A percentile compares a stretch with the other conserved stretches of the same genome.
These are phyloP conservation scores for Epipyxis sp. DNA, from an alignment of 108 stramenopile species.

Conservation along the genomic window DNA sequence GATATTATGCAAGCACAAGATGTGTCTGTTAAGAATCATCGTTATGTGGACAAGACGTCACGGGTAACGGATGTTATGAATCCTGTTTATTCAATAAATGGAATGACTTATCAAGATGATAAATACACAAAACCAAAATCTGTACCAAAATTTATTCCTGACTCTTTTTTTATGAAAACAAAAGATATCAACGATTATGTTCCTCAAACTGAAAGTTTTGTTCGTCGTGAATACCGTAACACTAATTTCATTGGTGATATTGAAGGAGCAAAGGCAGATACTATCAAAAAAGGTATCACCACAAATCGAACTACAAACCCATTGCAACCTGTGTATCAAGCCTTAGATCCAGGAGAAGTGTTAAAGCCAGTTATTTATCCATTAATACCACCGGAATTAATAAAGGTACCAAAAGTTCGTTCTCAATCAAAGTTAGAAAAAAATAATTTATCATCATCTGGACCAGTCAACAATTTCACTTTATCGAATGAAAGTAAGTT, in stretches of 20 bases:
- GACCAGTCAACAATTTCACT: no score
- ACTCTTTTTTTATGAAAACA: slow-evolving; percentile 43
- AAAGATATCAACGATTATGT: slow-evolving; percentile 58
- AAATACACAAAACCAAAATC: slow-evolving; percentile 35
- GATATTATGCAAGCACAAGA: background rate
- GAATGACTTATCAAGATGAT: slow-evolving; percentile 56
- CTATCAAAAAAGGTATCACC: slow-evolving; percentile 51
- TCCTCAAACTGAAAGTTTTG: slow-evolving; percentile 42
- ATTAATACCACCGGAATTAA: background rate
- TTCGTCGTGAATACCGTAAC: slow-evolving; percentile 59
- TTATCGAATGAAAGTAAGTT: no score
- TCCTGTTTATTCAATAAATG: slow-evolving; percentile 53
- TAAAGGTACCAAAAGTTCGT: background rate
- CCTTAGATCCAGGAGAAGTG: slow-evolving; percentile 46
- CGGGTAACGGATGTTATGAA: slow-evolving; percentile 48
- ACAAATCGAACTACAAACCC: slow-evolving; percentile 47
- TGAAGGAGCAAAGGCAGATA: slow-evolving; percentile 55
- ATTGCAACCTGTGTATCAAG: slow-evolving; percentile 48
- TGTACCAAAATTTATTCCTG: slow-evolving; percentile 34
- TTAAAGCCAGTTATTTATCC: slow-evolving; percentile 10
- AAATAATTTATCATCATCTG: no score
- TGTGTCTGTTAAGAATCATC: background rate
- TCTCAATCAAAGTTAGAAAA: no score
- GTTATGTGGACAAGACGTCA: slow-evolving; percentile 32
- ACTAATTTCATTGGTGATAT: slow-evolving; percentile 63